A percentile compares a stretch with the other conserved stretches of the same genome.
These are phyloP conservation scores for Oligophagozyma castellii DNA, from an alignment of 1,139 yeast genomes.

Conservation along the genomic window DNA sequence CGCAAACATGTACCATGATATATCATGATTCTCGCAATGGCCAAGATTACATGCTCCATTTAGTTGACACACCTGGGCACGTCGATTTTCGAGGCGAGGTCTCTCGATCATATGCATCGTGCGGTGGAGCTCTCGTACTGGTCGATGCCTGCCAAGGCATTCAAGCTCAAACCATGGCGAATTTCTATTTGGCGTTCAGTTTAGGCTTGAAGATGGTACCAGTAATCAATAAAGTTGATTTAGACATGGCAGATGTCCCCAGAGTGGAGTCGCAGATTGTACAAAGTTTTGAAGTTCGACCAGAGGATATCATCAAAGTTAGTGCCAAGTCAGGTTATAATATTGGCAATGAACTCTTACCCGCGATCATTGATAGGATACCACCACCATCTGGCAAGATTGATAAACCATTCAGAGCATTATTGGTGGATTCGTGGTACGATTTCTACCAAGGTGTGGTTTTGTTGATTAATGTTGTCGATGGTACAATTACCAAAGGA, in stretches of 20 bases:
- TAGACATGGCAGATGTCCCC: constrained; percentile 70
- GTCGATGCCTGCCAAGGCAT: constrained; percentile 96
- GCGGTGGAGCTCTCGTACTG: constrained; percentile 83
- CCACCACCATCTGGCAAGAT: constrained; percentile 56
- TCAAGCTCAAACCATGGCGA: constrained; percentile 96
- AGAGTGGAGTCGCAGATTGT: constrained; percentile 74
- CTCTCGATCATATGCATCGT: constrained; percentile 83
- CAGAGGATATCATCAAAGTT: constrained; percentile 66
- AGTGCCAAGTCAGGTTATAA: constrained; percentile 87
- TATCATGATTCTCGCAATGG: constrained; percentile 44
- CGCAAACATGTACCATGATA: constrained; percentile 92
- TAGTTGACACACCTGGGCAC: constrained; percentile 97
- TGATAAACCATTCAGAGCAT: constrained; percentile 50
- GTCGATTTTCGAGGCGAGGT: constrained; percentile 95
- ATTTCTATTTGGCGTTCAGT: constrained; percentile 79
- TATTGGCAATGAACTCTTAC: constrained; percentile 53
- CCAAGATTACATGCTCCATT: constrained; percentile 67
- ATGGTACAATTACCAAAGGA: constrained; percentile 65
- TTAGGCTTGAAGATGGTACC: constrained; percentile 76
- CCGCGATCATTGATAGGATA: constrained; percentile 63
- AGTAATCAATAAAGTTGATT: constrained; percentile 81
- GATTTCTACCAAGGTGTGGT: constrained; percentile 92
- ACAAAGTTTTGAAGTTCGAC: constrained; percentile 64
- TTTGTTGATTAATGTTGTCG: constrained; percentile 69
- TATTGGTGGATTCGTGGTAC: constrained; percentile 94